Percentiles rank a stretch among this genome's conserved stretches.
These are phyloP conservation scores for Coleophoma cylindrospora DNA, from an alignment of 2,329 filamentous ascomycete genomes.

Conservation along the genomic window DNA sequence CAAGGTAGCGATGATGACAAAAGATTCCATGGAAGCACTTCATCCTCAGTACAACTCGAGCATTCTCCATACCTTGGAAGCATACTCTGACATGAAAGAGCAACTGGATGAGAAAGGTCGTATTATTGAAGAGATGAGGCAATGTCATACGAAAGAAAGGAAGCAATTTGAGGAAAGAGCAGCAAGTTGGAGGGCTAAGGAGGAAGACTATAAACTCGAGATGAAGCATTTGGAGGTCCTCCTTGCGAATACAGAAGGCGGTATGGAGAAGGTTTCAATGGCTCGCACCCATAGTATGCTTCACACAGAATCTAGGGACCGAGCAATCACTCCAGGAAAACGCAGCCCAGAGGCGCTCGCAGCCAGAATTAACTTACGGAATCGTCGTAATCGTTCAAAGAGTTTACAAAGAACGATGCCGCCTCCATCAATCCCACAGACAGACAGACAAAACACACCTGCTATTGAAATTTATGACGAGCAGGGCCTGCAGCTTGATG, in stretches of 20 bases:
- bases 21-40: slow-evolving; percentile 15
- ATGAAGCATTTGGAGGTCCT: slow-evolving; percentile 25
- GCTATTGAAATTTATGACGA: no score
- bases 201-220: slow-evolving; percentile 23
- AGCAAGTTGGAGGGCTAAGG: slow-evolving; percentile 21
- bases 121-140: slow-evolving; percentile 18
- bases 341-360: slow-evolving; percentile 13
- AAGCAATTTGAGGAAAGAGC: slow-evolving; percentile 20
- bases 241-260: slow-evolving; percentile 21
- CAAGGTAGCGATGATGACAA: slow-evolving; percentile 27
- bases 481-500: no score
- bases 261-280: slow-evolving; percentile 23
- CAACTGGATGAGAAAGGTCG: slow-evolving; percentile 15
- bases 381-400: no score
- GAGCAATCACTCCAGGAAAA: background rate
- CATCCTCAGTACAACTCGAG: slow-evolving; percentile 24
- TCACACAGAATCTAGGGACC: slow-evolving; percentile 11
- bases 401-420: no score
- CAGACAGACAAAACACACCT: no score
- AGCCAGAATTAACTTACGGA: slow-evolving; percentile 6
- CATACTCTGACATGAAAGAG: slow-evolving; percentile 18
- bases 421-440: no score
- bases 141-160: slow-evolving; percentile 18
- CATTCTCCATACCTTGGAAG: slow-evolving; percentile 26
- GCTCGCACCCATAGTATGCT: slow-evolving; percentile 23